phyloP scores from a whole-genome alignment of 176 grass and related monocot species.

The Otatea glauca region DNA sequence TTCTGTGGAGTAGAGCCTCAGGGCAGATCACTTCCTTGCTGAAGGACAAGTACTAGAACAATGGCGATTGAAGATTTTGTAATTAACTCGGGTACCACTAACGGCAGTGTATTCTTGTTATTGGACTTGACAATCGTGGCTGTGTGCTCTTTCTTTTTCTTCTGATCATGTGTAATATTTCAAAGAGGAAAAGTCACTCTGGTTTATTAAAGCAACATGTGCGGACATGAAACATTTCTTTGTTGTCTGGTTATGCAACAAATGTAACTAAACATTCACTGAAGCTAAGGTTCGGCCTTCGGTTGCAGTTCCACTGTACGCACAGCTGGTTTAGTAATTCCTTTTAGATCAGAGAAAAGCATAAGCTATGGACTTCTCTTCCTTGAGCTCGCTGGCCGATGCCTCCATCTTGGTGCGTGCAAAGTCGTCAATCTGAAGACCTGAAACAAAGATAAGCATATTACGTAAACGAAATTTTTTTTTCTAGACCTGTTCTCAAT shows the following conservation, averaged over 20 bases:
- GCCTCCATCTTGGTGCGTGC: slow-evolving; percentile 64
- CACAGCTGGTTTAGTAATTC: not conserved
- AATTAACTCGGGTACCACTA: not conserved
- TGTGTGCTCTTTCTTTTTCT: not conserved
- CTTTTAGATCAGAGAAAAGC: not conserved
- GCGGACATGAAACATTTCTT: not conserved
- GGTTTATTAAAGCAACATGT: not conserved
- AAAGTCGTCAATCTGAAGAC: slow-evolving; percentile 59
- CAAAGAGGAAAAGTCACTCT: not conserved
- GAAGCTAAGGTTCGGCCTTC: not conserved
- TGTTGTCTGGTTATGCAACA: not conserved
- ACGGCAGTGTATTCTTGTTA: not conserved
- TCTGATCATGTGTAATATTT: not conserved
- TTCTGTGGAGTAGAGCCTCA: not conserved
- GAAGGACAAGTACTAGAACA: not conserved
- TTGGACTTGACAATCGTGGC: not conserved
- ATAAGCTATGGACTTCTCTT: slow-evolving; percentile 59
- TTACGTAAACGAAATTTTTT: not conserved
- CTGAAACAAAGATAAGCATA: slow-evolving; percentile 23
- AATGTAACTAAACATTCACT: not conserved
- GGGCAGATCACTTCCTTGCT: not conserved
- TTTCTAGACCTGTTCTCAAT: not conserved
- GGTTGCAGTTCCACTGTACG: not conserved
- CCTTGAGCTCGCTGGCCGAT: slow-evolving; percentile 52
- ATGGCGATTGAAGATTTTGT: not conserved